Evolutionary conservation across 345 rosid genomes (phyloP), one percentile per base, ranked within the genome.

Genomic region (Gossypium stocksii): DNA sequence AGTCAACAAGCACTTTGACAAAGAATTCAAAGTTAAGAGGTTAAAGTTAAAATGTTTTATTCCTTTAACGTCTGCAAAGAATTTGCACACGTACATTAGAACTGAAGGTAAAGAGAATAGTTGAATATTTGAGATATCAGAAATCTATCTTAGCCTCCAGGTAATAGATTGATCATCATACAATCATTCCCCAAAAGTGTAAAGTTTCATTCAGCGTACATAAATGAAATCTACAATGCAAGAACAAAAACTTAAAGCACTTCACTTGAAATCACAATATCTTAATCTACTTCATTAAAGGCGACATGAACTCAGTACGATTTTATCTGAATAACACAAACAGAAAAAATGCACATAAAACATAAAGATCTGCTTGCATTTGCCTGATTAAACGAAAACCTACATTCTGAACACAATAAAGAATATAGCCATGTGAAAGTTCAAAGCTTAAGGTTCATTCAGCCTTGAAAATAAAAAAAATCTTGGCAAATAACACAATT

Each of bases 111-210:
- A 61, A 61, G 4, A 7, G 25, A 53, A 34, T 54, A 23, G 43
- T 27, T 44, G 12, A 23, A 67, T 9, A 57, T 67, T 45, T 44
- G 52, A 68, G 78, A 68, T 12, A 46, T 59, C 66, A 58, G 51
- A 74, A 62, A 19, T 10, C 46, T 10, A 48, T 7, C 61, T 17
- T 29, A 45, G 41, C 68, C 68, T 45, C 51, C 29, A 14, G 38
- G 38, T 20, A 46, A 66, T 14, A 66, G 54, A 66, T 46, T 15
- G 27, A 25, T 23, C 43, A 72, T 63, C 75, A 20, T 34, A n/a
- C 16, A 60, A 60, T 73, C 54, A 63, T 48, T 67, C 41, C 56
- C 41, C 15, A 20, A 49, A 20, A 13, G 38, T 49, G 22, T 9
- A 67, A 53, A 52, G 27, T 53, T 52, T 22, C 46, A 13, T 44